Evolutionary conservation across 768 basidiomycete species (phyloP).

Genomic region (Pulveroboletus sp.): DNA sequence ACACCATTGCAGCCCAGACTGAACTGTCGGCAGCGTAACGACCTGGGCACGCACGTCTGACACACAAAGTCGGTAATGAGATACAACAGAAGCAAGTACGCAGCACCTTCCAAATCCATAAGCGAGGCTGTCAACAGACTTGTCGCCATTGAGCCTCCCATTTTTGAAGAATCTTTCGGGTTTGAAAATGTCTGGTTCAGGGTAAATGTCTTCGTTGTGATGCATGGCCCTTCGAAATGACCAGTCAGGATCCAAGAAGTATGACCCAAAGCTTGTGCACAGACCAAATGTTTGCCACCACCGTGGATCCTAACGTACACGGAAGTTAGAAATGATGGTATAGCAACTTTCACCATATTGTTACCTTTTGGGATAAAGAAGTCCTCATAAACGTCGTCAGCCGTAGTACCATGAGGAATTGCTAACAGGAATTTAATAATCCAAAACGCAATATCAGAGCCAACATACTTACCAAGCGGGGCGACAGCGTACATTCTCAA

Average conservation of each 20-base stretch:
- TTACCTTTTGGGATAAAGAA: conserved; percentile 24
- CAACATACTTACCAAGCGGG: conserved; percentile 22
- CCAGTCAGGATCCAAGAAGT: not conserved
- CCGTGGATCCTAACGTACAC: conserved; percentile 10
- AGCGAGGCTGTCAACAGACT: not conserved
- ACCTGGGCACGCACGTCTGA: conserved; percentile 32
- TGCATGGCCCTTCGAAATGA: conserved; percentile 15
- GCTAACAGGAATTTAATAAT: conserved; percentile 2
- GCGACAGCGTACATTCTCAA: conserved; percentile 27
- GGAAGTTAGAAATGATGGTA: not conserved
- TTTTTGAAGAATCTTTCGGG: conserved; percentile 30
- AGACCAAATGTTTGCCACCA: conserved; percentile 23
- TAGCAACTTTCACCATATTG: not conserved
- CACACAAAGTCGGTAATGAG: not conserved
- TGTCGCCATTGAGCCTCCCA: conserved; percentile 7
- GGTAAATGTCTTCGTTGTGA: conserved; percentile 11
- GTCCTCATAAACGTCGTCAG: conserved; percentile 12
- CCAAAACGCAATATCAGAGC: no score
- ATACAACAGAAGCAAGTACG: not conserved
- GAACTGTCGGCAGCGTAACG: conserved; percentile 27
- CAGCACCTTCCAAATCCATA: conserved; percentile 27
- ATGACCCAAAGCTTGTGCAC: not conserved
- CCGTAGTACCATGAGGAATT: conserved; percentile 15
- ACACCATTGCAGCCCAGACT: conserved; percentile 30
- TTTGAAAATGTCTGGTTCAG: conserved; percentile 26